phyloP scores from a whole-genome alignment of 2,329 filamentous ascomycete genomes.

The Teratosphaeria destructans region DNA sequence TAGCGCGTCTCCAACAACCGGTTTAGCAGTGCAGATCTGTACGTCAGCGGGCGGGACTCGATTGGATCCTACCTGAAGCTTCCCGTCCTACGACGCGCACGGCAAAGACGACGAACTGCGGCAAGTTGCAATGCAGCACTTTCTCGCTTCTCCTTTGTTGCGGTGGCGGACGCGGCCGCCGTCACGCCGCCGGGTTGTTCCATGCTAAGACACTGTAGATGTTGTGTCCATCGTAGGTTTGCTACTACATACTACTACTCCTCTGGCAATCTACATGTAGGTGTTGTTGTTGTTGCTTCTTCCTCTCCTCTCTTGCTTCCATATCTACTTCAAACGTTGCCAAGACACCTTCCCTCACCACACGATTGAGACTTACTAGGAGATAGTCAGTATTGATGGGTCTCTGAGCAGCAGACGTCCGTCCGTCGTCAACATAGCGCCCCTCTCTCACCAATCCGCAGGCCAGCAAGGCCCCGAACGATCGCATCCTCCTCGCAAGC shows the following conservation, averaged over 20 bases:
- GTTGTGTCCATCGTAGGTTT: neutral
- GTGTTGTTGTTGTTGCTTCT: neutral
- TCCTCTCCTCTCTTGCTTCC: neutral
- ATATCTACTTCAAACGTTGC: neutral
- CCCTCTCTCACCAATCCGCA: neutral
- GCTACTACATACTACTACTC: neutral
- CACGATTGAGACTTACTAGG: neutral
- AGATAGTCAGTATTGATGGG: neutral
- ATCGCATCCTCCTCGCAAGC: slow-evolving; percentile 17
- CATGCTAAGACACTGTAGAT: neutral
- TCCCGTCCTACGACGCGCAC: too few species aligned
- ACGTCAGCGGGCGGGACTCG: neutral
- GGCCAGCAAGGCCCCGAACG: neutral
- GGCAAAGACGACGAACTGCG: too few species aligned
- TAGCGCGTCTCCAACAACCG: neutral
- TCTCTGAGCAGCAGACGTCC: neutral
- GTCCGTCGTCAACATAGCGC: neutral
- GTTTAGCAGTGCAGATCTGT: neutral
- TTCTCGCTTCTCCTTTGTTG: neutral
- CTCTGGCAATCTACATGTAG: neutral
- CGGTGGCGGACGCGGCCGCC: neutral
- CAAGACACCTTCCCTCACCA: neutral
- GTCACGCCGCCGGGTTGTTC: neutral
- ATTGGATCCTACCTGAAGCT: neutral
- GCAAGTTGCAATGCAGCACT: neutral